Evolutionary conservation across 2,329 filamentous ascomycete species (phyloP).

Genomic region (Pseudogymnoascus sp.): DNA sequence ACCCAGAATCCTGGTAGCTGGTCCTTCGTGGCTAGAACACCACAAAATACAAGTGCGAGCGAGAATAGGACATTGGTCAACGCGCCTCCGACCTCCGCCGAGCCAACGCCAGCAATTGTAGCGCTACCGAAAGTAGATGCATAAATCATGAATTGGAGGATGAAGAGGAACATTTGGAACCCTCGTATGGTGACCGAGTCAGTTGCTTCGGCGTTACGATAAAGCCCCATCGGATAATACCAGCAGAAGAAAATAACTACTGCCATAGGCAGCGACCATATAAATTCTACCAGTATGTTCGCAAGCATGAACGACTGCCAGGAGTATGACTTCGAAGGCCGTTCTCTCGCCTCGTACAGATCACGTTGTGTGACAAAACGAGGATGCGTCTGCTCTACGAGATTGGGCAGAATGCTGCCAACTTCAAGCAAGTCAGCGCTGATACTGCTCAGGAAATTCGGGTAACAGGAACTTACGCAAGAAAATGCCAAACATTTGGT

Average conservation of each 20-base stretch:
- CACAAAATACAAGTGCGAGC: constrained; percentile 64
- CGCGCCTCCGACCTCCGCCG: constrained; percentile 67
- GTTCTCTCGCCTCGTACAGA: constrained; percentile 47
- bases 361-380: constrained; percentile 59
- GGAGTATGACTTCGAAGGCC: constrained; percentile 23
- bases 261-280: constrained; percentile 66
- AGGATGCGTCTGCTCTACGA: constrained; percentile 53
- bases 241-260: constrained; percentile 69
- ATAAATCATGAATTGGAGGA: constrained; percentile 68
- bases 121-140: constrained; percentile 74
- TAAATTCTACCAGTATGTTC: constrained; percentile 67
- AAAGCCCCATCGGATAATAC: constrained; percentile 77
- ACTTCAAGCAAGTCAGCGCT: constrained; percentile 42
- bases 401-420: neutral
- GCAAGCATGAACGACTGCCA: constrained; percentile 13
- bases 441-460: neutral
- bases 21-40: constrained; percentile 58
- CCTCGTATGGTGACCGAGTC: constrained; percentile 59
- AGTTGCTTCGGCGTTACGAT: constrained; percentile 56
- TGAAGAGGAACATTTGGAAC: constrained; percentile 68
- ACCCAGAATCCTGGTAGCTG: constrained; percentile 67
- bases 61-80: constrained; percentile 68
- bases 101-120: constrained; percentile 65
- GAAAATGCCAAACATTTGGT: constrained; percentile 67
- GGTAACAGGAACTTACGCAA: constrained; percentile 38